A percentile compares a stretch with the other conserved stretches of the same genome.
Evolutionary conservation across 305 asterid species (phyloP).

Genomic region (Rubia peregrina): DNA sequence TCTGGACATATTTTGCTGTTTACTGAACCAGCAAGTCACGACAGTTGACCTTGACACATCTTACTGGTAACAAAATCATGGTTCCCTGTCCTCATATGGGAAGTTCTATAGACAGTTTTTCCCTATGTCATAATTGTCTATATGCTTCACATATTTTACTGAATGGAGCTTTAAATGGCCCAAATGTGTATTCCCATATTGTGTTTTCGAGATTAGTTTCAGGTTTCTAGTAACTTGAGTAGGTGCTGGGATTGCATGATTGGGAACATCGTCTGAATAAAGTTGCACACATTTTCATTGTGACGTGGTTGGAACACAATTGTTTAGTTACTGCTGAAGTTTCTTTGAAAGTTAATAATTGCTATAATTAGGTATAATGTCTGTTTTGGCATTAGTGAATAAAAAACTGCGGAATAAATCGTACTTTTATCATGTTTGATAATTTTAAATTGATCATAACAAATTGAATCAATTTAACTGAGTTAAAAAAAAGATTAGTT

Average conservation of each 20-base stretch:
- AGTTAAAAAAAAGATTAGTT: background rate
- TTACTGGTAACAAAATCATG: background rate
- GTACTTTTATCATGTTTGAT: background rate
- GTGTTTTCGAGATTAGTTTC: background rate
- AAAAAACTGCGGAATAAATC: background rate
- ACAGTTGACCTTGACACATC: background rate
- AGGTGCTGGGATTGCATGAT: background rate
- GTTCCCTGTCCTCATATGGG: background rate
- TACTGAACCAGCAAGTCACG: constrained; percentile 1
- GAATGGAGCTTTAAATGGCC: background rate
- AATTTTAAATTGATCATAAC: background rate
- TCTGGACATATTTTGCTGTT: background rate
- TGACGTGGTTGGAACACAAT: background rate
- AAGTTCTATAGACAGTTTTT: background rate
- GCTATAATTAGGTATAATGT: no score
- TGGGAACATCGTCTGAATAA: background rate
- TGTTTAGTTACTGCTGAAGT: background rate
- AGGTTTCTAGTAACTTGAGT: background rate
- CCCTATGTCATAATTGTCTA: background rate
- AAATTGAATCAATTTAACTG: background rate
- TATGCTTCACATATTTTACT: background rate
- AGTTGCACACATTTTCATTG: background rate
- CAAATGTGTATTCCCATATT: background rate
- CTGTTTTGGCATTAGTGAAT: background rate
- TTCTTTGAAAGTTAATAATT: background rate